Evolutionary conservation across 176 grass and related monocot genomes (phyloP).

Genomic region (Otatea glauca): DNA sequence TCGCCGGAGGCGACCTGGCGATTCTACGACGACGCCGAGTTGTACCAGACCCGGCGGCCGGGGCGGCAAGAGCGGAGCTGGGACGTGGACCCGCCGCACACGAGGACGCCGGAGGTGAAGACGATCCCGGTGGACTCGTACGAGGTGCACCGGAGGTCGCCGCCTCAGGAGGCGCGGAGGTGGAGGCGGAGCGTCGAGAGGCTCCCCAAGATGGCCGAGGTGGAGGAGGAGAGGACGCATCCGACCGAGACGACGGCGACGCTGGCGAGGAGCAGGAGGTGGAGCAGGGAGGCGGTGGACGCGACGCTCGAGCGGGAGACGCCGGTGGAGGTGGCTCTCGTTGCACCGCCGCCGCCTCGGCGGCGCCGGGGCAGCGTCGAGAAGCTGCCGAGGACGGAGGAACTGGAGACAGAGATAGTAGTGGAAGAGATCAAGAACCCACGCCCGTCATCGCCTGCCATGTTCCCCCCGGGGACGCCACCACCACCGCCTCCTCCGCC

Average conservation of each 20-base stretch:
- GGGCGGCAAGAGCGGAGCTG: slow-evolving; percentile 52
- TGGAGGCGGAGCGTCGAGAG: slow-evolving; percentile 49
- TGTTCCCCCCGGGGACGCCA: slow-evolving; percentile 53
- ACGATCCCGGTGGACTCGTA: slow-evolving; percentile 68
- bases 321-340: not conserved
- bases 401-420: slow-evolving; percentile 43
- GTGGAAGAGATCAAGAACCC: slow-evolving; percentile 44
- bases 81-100: slow-evolving; percentile 41
- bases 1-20: slow-evolving; percentile 56
- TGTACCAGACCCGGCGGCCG: slow-evolving; percentile 54
- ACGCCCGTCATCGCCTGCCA: slow-evolving; percentile 7
- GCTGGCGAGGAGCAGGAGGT: slow-evolving; percentile 53
- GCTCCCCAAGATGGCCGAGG: slow-evolving; percentile 49
- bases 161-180: slow-evolving; percentile 40
- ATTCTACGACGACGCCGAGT: slow-evolving; percentile 70
- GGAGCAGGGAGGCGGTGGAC: slow-evolving; percentile 44
- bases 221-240: slow-evolving; percentile 43
- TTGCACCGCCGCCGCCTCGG: slow-evolving; percentile 10
- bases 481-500: slow-evolving; percentile 52
- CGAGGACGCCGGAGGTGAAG: slow-evolving; percentile 51
- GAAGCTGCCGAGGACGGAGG: slow-evolving; percentile 46
- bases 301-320: slow-evolving; percentile 13
- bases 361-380: slow-evolving; percentile 51
- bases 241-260: not conserved
- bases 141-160: slow-evolving; percentile 40